Evolutionary conservation across 139 green algal species (phyloP).

Genomic region (Tetradesmus lagerheimii): DNA sequence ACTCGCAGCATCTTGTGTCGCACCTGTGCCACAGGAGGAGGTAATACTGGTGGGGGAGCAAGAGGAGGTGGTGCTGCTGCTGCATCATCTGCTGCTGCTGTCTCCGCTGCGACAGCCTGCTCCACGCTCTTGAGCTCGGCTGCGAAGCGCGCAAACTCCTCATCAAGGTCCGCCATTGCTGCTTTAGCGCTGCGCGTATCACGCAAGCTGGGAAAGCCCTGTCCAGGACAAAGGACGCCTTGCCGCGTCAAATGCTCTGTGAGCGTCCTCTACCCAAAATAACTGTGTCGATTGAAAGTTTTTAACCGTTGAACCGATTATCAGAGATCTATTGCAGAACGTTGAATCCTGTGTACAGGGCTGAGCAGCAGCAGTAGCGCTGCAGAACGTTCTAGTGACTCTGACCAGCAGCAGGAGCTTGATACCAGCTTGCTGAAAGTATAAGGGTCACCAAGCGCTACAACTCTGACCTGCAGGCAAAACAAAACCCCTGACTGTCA

Average conservation of each 20-base stretch:
- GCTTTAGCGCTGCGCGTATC: not conserved
- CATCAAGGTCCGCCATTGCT: conserved; percentile 59
- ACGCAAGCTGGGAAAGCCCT: not conserved
- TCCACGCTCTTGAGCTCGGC: conserved; percentile 49
- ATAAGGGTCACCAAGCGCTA: no score
- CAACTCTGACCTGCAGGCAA: no score
- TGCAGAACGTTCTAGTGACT: not conserved
- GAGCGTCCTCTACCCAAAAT: not conserved
- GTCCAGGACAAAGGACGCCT: not conserved
- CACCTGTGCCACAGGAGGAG: conserved; percentile 33
- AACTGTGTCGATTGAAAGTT: no score
- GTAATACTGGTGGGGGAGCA: conserved; percentile 1
- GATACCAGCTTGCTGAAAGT: no score
- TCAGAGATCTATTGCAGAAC: not conserved
- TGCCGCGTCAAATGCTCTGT: not conserved
- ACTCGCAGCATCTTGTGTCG: not conserved
- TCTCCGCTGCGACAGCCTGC: not conserved
- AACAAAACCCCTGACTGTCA: no score
- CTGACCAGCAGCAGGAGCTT: not conserved
- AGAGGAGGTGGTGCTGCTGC: conserved; percentile 17
- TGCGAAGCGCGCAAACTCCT: conserved; percentile 61
- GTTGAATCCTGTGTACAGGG: not conserved
- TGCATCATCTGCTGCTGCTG: not conserved
- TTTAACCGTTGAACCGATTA: not conserved
- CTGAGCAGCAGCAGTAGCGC: not conserved